Evolutionary conservation across 768 basidiomycete species (phyloP), one percentile per base, ranked within the genome.

Genomic region (Russula virescens): DNA sequence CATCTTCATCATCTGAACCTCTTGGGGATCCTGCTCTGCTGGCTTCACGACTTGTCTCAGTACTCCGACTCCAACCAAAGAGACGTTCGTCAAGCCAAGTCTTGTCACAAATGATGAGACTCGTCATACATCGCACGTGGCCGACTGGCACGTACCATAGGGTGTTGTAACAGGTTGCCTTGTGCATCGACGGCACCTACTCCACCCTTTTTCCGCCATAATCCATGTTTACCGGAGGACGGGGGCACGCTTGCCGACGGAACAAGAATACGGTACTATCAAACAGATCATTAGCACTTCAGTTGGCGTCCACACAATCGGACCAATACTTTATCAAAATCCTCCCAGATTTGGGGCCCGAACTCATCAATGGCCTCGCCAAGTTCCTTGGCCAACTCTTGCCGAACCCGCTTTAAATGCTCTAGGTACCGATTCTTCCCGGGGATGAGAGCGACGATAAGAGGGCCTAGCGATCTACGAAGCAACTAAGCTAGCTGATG

Each of bases 1-100:
- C 81, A 52, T 92, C 91, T 71, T 94, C 92, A 40, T 92, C 89
- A 67, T 95, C 94, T 13, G 88, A 86, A 50, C 83, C 85, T 52
- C 87, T 85, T 0, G 91, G 90, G 11, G 88, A 89, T 28, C 75
- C 81, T 16, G 85, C 77, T 54, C 85, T 75, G 75, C 83, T 89
- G 70, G 73, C 78, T 69, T 86, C 86, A 52, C 82, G 83, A 68
- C 74, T 81, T 42, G 74, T 75, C 57, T 54, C 57, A 3, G 88
- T 81, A 68, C 87, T 90, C 58, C 80, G 80, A 73, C 86, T 86
- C 93, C 91, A 95, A 43, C 93, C 94, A 70, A 95, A 96, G 28
- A 96, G 79, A 16, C 89, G 84, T 73, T 95, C 94, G 69, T 96
- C 93, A 23, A 95, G 81, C 92, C 92, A 94, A 34, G 88, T 85